Percentiles rank a stretch among this genome's conserved stretches.
phyloP scores from a whole-genome alignment of 108 stramenopile genomes.

The Conticribra guillardii region DNA sequence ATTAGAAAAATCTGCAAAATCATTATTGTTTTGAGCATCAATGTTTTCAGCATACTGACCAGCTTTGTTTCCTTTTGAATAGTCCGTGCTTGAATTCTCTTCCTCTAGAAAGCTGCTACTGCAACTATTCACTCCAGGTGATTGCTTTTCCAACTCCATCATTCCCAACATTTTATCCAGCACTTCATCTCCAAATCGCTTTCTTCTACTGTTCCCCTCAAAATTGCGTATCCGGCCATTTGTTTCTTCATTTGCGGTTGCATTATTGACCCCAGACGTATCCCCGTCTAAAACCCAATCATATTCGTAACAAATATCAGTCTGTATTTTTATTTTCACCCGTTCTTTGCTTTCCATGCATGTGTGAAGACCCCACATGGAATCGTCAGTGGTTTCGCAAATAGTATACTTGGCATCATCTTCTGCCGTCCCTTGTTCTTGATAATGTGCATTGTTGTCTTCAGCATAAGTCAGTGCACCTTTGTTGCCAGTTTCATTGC shows the following conservation, averaged over 20 bases:
- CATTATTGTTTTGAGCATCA: constrained; percentile 5
- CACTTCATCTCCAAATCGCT: constrained; percentile 28
- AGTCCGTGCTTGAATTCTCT: background rate
- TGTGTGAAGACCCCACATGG: constrained; percentile 42
- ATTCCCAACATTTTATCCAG: constrained; percentile 37
- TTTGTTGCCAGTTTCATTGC: too few species aligned
- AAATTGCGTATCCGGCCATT: background rate
- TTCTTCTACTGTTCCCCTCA: constrained; percentile 6
- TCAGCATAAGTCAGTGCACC: too few species aligned
- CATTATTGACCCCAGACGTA: background rate
- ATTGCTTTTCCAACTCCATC: constrained; percentile 41
- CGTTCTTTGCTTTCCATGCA: background rate
- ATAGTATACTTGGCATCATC: constrained; percentile 15
- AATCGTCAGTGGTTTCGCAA: constrained; percentile 58
- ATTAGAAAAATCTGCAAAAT: constrained; percentile 44
- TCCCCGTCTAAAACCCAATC: constrained; percentile 47
- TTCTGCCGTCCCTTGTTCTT: background rate
- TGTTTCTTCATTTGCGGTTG: background rate
- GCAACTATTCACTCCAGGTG: constrained; percentile 3
- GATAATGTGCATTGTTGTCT: background rate
- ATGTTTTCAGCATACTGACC: background rate
- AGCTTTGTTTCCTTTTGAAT: background rate
- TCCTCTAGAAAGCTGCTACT: background rate
- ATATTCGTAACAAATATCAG: background rate
- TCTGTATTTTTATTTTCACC: background rate